Evolutionary conservation across 2,329 filamentous ascomycete genomes (phyloP).

Genomic region (Colletotrichum sp.): DNA sequence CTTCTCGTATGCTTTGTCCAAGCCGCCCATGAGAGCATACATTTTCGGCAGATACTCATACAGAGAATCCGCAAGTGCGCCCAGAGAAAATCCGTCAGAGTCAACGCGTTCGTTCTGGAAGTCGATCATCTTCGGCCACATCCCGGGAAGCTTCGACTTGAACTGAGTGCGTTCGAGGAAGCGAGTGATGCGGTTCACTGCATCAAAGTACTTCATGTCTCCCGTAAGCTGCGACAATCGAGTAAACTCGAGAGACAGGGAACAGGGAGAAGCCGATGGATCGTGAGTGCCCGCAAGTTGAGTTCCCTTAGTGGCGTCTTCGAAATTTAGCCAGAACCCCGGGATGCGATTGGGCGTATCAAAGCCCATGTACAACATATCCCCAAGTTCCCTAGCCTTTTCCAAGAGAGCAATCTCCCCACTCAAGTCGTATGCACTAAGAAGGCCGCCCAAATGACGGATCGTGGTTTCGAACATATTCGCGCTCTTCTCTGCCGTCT

Average conservation of each 20-base stretch:
- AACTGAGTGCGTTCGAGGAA: slow-evolving; percentile 70
- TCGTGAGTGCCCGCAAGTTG: slow-evolving; percentile 28
- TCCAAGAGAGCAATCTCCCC: slow-evolving; percentile 57
- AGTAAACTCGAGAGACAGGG: slow-evolving; percentile 75
- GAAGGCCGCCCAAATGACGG: slow-evolving; percentile 71
- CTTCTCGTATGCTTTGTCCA: slow-evolving; percentile 55
- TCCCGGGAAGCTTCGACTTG: slow-evolving; percentile 69
- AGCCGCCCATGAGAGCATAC: slow-evolving; percentile 63
- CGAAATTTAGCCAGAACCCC: slow-evolving; percentile 17
- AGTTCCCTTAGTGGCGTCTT: background rate
- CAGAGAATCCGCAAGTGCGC: slow-evolving; percentile 43
- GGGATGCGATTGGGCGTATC: slow-evolving; percentile 73
- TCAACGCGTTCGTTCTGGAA: slow-evolving; percentile 52
- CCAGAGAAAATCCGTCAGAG: slow-evolving; percentile 35
- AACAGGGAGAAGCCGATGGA: slow-evolving; percentile 58
- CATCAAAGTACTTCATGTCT: slow-evolving; percentile 76
- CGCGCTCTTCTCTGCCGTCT: slow-evolving; percentile 45
- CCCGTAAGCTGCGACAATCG: slow-evolving; percentile 75
- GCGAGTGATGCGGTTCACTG: slow-evolving; percentile 70
- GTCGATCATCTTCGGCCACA: slow-evolving; percentile 73
- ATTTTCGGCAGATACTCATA: slow-evolving; percentile 48
- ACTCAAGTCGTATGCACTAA: slow-evolving; percentile 74
- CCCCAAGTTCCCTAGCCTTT: slow-evolving; percentile 68
- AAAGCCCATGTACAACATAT: slow-evolving; percentile 69
- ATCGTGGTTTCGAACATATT: slow-evolving; percentile 77